Percentiles rank a stretch among this genome's conserved stretches.
phyloP scores from a whole-genome alignment of 1,284 basidiomycete species.

The Erythrobasidium hasegawianum region DNA sequence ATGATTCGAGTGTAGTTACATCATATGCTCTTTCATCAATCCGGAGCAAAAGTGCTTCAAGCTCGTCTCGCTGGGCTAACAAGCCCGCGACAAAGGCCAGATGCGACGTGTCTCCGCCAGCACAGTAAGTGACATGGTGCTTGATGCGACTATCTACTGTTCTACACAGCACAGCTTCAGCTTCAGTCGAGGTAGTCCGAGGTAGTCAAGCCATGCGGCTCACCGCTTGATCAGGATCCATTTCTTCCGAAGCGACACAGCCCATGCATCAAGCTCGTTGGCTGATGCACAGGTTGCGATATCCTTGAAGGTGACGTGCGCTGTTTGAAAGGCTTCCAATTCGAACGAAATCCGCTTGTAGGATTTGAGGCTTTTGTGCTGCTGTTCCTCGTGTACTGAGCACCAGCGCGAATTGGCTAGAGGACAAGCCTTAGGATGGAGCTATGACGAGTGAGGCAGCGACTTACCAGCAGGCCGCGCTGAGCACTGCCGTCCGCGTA shows the following conservation, averaged over 20 bases:
- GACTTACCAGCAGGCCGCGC: conserved; percentile 7
- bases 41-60: conserved; percentile 5
- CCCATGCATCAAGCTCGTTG: conserved; percentile 34
- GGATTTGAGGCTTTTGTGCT: conserved; percentile 42
- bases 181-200: background rate
- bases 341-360: conserved; percentile 40
- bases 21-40: conserved; percentile 28
- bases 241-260: conserved; percentile 33
- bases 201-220: background rate
- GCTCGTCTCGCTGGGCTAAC: background rate
- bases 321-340: conserved; percentile 1
- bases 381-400: conserved; percentile 39
- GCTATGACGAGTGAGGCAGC: background rate
- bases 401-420: conserved; percentile 39
- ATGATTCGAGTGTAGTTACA: too few relatives aligned
- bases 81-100: conserved; percentile 36
- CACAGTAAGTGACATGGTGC: conserved; percentile 42
- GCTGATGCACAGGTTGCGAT: background rate
- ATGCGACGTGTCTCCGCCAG: conserved; percentile 41
- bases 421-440: background rate
- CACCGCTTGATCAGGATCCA: conserved; percentile 36
- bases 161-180: background rate
- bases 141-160: conserved; percentile 38
- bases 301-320: conserved; percentile 11
- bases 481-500: conserved; percentile 12